Conservation (phyloP, 306 rosid species). For the Vigna unguiculata region DNA sequence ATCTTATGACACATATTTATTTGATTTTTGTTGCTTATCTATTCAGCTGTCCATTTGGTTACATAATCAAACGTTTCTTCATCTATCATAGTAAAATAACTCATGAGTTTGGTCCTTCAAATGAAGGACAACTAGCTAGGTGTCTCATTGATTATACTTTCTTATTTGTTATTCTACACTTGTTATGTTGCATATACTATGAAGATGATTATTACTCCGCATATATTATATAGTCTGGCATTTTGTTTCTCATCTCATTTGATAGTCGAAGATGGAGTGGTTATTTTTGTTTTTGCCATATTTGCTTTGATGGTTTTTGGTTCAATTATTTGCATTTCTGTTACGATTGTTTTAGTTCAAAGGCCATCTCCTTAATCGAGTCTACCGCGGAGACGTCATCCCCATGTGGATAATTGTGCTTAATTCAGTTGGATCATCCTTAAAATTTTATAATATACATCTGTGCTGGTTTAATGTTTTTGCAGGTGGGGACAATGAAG, state of each 20-base stretch:
- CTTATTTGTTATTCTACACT: neutral
- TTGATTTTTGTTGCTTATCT: neutral
- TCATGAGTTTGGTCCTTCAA: neutral
- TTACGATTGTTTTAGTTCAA: neutral
- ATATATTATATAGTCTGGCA: conserved; percentile 16
- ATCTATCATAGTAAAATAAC: neutral
- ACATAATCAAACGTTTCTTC: neutral
- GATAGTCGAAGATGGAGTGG: conserved; percentile 7
- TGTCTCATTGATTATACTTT: neutral
- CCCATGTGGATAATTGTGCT: neutral
- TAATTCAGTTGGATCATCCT: neutral
- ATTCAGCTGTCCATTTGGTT: neutral
- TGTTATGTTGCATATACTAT: conserved; percentile 5
- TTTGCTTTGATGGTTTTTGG: neutral
- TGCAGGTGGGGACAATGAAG: conserved; percentile 90
- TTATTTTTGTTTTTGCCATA: conserved; percentile 2
- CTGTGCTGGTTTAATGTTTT: conserved; percentile 33
- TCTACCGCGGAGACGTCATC: neutral
- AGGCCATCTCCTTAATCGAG: neutral
- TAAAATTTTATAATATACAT: conserved; percentile 16
- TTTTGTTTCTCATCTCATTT: conserved; percentile 13
- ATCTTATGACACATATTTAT: neutral
- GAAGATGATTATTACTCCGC: neutral
- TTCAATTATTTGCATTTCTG: neutral
- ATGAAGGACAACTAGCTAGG: conserved; percentile 20